A percentile compares a stretch with the other conserved stretches of the same genome.
Conservation (phyloP, 2,329 filamentous ascomycete genomes). For the Phialocephala sp. region DNA sequence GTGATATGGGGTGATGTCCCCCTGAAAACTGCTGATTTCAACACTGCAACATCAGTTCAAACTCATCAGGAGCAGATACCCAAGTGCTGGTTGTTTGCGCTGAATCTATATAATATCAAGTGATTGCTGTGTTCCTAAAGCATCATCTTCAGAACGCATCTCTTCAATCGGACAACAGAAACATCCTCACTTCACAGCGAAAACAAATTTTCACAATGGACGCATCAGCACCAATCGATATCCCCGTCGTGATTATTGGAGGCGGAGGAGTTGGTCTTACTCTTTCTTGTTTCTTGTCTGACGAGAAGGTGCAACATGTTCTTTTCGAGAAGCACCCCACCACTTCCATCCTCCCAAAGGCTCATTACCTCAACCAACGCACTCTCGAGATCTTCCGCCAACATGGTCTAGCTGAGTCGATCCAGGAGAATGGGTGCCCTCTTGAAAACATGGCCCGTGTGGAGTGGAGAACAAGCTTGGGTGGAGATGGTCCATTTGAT, state of each 20-base stretch:
- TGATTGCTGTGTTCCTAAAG: neutral
- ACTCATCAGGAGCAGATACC: slow-evolving; percentile 1
- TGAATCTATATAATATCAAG: slow-evolving; percentile 8
- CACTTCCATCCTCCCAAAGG: slow-evolving; percentile 22
- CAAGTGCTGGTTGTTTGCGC: slow-evolving; percentile 8
- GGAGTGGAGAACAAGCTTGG: slow-evolving; percentile 20
- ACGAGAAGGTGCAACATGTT: slow-evolving; percentile 26
- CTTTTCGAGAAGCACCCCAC: slow-evolving; percentile 21
- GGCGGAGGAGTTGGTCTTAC: slow-evolving; percentile 24
- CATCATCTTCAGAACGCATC: neutral
- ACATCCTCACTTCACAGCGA: neutral
- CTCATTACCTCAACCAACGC: slow-evolving; percentile 24
- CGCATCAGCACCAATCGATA: slow-evolving; percentile 9
- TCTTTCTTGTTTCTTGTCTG: slow-evolving; percentile 30
- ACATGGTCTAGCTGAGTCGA: slow-evolving; percentile 10
- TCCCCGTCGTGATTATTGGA: slow-evolving; percentile 16
- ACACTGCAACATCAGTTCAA: neutral
- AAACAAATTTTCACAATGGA: neutral
- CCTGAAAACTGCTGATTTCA: neutral
- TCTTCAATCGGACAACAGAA: neutral
- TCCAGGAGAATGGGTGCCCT: slow-evolving; percentile 8
- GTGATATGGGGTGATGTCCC: slow-evolving; percentile 1
- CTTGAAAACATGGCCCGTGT: slow-evolving; percentile 10
- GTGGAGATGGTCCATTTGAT: slow-evolving; percentile 16
- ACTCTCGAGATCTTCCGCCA: slow-evolving; percentile 27